Base-by-base conservation (phyloP, 1,284 basidiomycete genomes). In the Melanopsichium pennsylvanicum region DNA sequence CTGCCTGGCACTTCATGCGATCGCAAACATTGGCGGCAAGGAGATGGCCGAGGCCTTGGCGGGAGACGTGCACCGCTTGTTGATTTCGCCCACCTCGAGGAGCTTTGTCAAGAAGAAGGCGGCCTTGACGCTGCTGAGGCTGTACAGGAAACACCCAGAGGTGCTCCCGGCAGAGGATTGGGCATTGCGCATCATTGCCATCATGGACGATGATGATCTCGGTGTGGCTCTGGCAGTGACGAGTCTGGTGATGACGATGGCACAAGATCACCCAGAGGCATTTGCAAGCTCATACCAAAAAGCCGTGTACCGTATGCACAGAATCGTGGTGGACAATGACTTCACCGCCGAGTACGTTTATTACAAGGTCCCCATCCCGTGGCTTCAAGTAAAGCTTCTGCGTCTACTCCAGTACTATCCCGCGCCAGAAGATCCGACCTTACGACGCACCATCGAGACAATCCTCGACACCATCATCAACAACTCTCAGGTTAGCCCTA, bases 21-120 rank as follows among this genome's bases (percentile, higher is more conserved):
- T 99, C 69, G 96, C 96, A 13, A 98, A 97, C 78, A 91, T 99
- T 23, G 96, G 95, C 44, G 92, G 94, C 31, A 90, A 89, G 77
- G 96, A 97, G 82, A 98, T 99, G 93, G 94, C 96, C 11, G 96
- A 98, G 80, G 89, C 93, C 7, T 84, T 99, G 37, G 88, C 87
- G 7, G 91, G 92, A 69, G 92, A 95, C 72, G 96, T 98, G 0
- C 94, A 98, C 82, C 87, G 94, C 39, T 84, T 96, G 22, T 85
- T 99, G 58, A 97, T 99, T 75, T 97, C 93, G 69, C 92, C 93
- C 43, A 97, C 95, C 10, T 98, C 96, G 0, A 88, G 90, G 64
- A 90, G 85, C 49, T 97, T 97, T 77, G 96, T 98, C 48, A 95
- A 94, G 85, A 98, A 98, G 84, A 99, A 99, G 82, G 95, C 96